These are phyloP conservation scores for Tricholoma sp. DNA, from an alignment of 768 basidiomycete species.

Conservation along the genomic window DNA sequence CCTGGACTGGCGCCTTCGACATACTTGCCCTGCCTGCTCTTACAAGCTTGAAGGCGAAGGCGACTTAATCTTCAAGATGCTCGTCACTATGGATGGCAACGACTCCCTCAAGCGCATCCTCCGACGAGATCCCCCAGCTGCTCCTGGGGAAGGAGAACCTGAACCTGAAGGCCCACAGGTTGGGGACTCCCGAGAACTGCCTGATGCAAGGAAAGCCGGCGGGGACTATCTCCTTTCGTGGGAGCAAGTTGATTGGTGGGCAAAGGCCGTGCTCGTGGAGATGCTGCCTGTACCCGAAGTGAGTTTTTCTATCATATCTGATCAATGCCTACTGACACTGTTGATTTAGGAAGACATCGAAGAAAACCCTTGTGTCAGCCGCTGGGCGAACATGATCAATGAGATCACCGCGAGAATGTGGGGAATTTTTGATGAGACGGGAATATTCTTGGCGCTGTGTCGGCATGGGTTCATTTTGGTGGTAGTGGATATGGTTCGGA, in stretches of 20 bases:
- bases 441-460: conserved; percentile 22
- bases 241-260: conserved; percentile 19
- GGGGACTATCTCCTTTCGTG: conserved; percentile 17
- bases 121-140: not conserved
- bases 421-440: conserved; percentile 24
- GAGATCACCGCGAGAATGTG: conserved; percentile 17
- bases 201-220: conserved; percentile 6
- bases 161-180: conserved; percentile 1
- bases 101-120: conserved; percentile 22
- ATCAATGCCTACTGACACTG: not conserved
- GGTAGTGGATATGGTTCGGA: conserved; percentile 14
- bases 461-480: conserved; percentile 21
- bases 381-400: conserved; percentile 18
- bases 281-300: not conserved
- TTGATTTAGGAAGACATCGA: conserved; percentile 6
- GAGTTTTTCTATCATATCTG: not conserved
- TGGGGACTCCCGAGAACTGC: conserved; percentile 4
- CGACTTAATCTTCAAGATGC: conserved; percentile 13
- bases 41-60: conserved; percentile 22
- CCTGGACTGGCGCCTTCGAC: conserved; percentile 19
- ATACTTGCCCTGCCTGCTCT: conserved; percentile 23
- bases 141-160: conserved; percentile 1
- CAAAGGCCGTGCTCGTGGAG: conserved; percentile 6
- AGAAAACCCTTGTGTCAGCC: conserved; percentile 13
- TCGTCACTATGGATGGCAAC: conserved; percentile 24